A percentile compares a stretch with the other conserved stretches of the same genome.
Conservation (phyloP, 495 filamentous ascomycete species). For the Podospora pseudopauciseta region DNA sequence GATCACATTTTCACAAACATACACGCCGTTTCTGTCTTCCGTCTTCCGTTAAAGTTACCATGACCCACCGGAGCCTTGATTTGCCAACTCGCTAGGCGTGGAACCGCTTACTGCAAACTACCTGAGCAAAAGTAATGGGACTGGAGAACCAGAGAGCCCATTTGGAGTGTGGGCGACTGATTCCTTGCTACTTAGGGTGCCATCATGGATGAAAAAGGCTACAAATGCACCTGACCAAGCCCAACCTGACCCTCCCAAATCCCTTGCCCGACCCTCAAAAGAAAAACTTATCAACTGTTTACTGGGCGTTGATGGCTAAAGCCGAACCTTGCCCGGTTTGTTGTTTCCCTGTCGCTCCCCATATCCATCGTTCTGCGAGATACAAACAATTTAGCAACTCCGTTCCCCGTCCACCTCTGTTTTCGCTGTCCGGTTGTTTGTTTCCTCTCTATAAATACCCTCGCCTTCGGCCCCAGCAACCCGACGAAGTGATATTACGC, state of each 20-base stretch:
- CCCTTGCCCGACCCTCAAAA: not conserved
- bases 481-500: slow-evolving; percentile 46
- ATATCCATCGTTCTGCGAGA: not conserved
- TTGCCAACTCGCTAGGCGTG: no score
- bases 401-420: not conserved
- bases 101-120: no score
- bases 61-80: no score
- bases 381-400: not conserved
- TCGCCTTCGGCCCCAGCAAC: not conserved
- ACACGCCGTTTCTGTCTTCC: no score
- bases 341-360: not conserved
- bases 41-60: no score
- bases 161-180: not conserved
- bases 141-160: no score
- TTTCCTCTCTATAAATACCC: not conserved
- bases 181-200: not conserved
- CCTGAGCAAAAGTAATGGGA: no score
- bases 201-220: not conserved
- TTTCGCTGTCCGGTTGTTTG: not conserved
- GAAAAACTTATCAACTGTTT: not conserved
- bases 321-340: not conserved
- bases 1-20: not conserved
- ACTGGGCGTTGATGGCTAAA: not conserved
- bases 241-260: not conserved
- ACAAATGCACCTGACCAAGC: not conserved